Percentiles rank a stretch among this genome's conserved stretches.
These are phyloP conservation scores for Lentinula sp. DNA, from an alignment of 768 basidiomycete species.

Conservation along the genomic window DNA sequence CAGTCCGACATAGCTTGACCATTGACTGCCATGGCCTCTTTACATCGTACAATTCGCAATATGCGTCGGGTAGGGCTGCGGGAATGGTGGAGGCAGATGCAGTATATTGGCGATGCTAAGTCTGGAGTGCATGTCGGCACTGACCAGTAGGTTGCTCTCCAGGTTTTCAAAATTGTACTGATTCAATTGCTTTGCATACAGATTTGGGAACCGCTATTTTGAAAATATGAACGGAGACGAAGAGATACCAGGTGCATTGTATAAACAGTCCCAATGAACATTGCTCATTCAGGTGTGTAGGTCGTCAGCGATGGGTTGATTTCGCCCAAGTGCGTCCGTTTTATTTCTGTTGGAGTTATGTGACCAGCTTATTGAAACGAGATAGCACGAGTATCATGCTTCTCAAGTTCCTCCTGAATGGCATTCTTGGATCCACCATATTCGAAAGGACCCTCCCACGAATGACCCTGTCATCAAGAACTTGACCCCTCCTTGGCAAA, in stretches of 20 bases:
- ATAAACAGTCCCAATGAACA: background rate
- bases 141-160: constrained; percentile 67
- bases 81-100: constrained; percentile 89
- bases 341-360: background rate
- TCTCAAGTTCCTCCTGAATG: constrained; percentile 93
- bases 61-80: constrained; percentile 69
- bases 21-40: constrained; percentile 51
- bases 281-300: constrained; percentile 27
- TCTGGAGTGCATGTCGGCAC: constrained; percentile 68
- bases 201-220: constrained; percentile 92
- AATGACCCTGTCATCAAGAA: constrained; percentile 70
- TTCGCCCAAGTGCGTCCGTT: constrained; percentile 62
- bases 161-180: background rate
- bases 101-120: constrained; percentile 94
- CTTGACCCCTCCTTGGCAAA: constrained; percentile 73
- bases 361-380: background rate
- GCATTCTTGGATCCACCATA: constrained; percentile 94
- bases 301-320: constrained; percentile 97
- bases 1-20: background rate
- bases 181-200: constrained; percentile 19
- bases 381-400: constrained; percentile 81
- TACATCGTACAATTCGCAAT: constrained; percentile 70
- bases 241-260: constrained; percentile 70
- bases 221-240: constrained; percentile 87
- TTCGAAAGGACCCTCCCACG: constrained; percentile 75